Conservation (phyloP, 2,329 filamentous ascomycete species). For the Fusarium nelsonii region DNA sequence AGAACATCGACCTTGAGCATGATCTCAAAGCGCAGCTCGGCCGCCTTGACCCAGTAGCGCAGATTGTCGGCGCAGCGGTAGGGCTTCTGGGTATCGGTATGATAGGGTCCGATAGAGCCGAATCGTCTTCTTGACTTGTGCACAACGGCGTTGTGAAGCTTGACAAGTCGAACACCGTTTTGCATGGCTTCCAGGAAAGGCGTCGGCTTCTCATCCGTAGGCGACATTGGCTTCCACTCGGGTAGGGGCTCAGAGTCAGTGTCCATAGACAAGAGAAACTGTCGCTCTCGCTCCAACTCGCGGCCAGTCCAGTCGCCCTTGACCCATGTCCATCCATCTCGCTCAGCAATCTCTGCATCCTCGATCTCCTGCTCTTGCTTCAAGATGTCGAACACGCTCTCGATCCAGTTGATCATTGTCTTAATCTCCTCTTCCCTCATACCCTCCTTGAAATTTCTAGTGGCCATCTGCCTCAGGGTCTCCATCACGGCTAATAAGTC, state of each 20-base stretch:
- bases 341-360: constrained; percentile 75
- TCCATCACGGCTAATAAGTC: constrained; percentile 91
- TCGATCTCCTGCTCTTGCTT: constrained; percentile 82
- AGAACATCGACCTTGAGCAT: constrained; percentile 86
- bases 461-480: constrained; percentile 90
- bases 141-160: constrained; percentile 90
- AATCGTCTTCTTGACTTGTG: constrained; percentile 87
- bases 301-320: constrained; percentile 79
- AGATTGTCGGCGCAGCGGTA: constrained; percentile 95
- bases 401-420: constrained; percentile 84
- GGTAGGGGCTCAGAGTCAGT: constrained; percentile 71
- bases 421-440: constrained; percentile 81
- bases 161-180: constrained; percentile 84
- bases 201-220: constrained; percentile 68
- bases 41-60: constrained; percentile 95
- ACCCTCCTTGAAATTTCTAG: constrained; percentile 85
- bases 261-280: constrained; percentile 84
- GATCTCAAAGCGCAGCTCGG: constrained; percentile 93
- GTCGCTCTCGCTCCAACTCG: constrained; percentile 82
- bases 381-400: constrained; percentile 81
- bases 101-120: constrained; percentile 87
- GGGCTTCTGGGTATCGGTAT: constrained; percentile 93
- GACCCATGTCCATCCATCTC: constrained; percentile 84
- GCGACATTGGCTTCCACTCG: constrained; percentile 68
- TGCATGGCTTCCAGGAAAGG: constrained; percentile 80